These are phyloP conservation scores for Jatropha podagrica DNA, from an alignment of 441 rosid species.

Conservation along the genomic window DNA sequence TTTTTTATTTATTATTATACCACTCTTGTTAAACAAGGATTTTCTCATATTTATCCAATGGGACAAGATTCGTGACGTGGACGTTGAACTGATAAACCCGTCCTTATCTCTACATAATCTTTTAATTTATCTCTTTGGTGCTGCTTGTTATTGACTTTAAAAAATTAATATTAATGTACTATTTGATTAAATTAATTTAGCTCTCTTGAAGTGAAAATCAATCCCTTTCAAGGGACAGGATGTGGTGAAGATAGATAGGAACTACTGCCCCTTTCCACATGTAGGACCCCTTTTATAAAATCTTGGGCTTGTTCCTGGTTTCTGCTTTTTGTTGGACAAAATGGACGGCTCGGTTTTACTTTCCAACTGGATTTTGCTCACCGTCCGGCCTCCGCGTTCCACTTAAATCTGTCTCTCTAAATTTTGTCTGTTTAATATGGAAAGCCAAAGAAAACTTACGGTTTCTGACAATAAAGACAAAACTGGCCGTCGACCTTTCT, in stretches of 20 bases:
- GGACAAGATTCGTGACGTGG: slow-evolving; percentile 29
- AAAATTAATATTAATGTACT: not conserved
- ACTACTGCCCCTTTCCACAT: not conserved
- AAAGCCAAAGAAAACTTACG: no score
- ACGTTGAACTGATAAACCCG: slow-evolving; percentile 19
- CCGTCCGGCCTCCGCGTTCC: no score
- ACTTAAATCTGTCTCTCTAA: no score
- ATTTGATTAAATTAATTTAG: not conserved
- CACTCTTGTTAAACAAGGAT: not conserved
- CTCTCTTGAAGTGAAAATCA: slow-evolving; percentile 20
- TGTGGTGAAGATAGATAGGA: slow-evolving; percentile 23
- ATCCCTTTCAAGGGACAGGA: slow-evolving; percentile 18
- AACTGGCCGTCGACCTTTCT: no score
- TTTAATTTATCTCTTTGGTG: slow-evolving; percentile 12
- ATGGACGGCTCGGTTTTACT: no score
- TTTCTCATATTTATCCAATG: not conserved
- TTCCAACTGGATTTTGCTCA: no score
- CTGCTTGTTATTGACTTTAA: slow-evolving; percentile 27
- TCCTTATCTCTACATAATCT: slow-evolving; percentile 32
- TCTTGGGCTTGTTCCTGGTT: not conserved
- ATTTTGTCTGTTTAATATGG: no score
- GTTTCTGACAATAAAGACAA: no score
- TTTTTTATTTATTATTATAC: not conserved
- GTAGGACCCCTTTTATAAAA: slow-evolving; percentile 17
- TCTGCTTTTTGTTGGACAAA: no score